Base-by-base conservation (phyloP, 2,329 filamentous ascomycete species). In the Trichophyton simii region DNA sequence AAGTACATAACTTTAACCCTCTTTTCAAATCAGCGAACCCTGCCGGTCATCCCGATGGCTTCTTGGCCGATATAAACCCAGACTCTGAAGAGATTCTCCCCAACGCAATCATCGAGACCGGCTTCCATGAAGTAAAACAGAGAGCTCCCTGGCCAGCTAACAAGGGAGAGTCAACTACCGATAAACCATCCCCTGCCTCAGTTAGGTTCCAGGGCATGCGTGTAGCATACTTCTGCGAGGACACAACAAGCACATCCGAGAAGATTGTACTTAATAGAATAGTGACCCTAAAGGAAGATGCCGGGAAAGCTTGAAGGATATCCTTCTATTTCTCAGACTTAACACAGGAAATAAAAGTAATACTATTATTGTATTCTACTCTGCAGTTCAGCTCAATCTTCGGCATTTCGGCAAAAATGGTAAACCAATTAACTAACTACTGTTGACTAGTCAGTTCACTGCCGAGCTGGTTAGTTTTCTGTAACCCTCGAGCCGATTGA, bases 141-240 rank as follows among this genome's bases (percentile, higher is more conserved):
- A 78, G 85, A 31, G 89, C 88, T 3, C 90, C 89, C 4, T 95
- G 90, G 90, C 89, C 90, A 79, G 72, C 71, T 1, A 60, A 68
- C 38, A 67, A 68, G 60, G 65, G 63, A 22, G 67, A 71, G 13
- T 50, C 63, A n/a, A 60, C 50, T 54, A 65, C 67, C 31, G 57
- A 64, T 7, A 63, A 66, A 9, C 52, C 52, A 20, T 87, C 86
- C 0, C 83, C 83, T 25, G 88, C 89, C 75, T 87, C 81, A 60
- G 87, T 96, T 5, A 81, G 92, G 57, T 97, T 97, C 81, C 92
- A 97, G 79, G 92, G 85, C 1, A 85, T 96, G 80, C 82, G 92
- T 28, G 88, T 92, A 52, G 92, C 87, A 8, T 96, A 95, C 72
- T 94, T 94, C 76, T 85, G 85, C 78, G 64, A 79, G 72, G 91